phyloP scores from a whole-genome alignment of 768 basidiomycete genomes.

The Suillus ampliporus region DNA sequence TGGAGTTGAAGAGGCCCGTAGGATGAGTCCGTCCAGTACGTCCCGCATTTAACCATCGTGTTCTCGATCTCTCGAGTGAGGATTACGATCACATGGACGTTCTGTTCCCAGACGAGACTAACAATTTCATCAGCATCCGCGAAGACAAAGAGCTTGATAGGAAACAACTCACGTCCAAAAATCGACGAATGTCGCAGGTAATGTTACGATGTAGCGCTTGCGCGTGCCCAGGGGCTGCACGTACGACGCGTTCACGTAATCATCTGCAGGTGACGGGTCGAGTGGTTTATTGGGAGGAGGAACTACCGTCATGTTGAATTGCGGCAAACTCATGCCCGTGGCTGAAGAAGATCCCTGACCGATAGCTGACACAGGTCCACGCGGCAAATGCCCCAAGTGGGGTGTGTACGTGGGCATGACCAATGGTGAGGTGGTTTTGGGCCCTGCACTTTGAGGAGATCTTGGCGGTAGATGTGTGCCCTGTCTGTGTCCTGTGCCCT shows the following conservation, averaged over 20 bases:
- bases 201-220: constrained; percentile 89
- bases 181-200: constrained; percentile 87
- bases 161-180: constrained; percentile 88
- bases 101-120: constrained; percentile 92
- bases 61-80: constrained; percentile 92
- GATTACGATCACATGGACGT: constrained; percentile 96
- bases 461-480: too few relatives aligned
- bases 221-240: constrained; percentile 86
- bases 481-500: too few relatives aligned
- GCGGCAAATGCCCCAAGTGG: not conserved
- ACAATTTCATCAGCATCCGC: not conserved
- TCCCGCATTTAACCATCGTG: constrained; percentile 86
- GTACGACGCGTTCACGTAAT: constrained; percentile 96
- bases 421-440: not conserved
- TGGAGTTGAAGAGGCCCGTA: constrained; percentile 78
- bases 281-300: constrained; percentile 8
- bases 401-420: not conserved
- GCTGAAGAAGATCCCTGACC: not conserved
- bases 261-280: constrained; percentile 58
- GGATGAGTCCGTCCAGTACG: constrained; percentile 77
- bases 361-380: not conserved
- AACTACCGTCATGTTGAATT: constrained; percentile 3
- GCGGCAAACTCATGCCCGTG: not conserved
- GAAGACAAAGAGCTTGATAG: not conserved
- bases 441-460: not conserved